These are phyloP conservation scores for Plasmodium reichenowi DNA, from an alignment of 169 alveolate genomes.

Conservation along the genomic window DNA sequence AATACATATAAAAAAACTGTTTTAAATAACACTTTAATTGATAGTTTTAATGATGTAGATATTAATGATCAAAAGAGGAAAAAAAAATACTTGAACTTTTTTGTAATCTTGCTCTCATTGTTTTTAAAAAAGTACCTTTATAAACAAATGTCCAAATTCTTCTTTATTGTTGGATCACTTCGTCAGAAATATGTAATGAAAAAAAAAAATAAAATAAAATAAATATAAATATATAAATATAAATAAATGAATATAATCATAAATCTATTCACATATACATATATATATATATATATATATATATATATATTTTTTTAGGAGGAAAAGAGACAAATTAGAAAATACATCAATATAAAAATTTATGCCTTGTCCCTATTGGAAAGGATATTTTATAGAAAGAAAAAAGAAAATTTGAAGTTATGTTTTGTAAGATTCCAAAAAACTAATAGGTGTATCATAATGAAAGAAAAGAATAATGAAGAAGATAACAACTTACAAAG, in stretches of 20 bases:
- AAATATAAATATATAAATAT: background rate
- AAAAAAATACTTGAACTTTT: constrained; percentile 56
- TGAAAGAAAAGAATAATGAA: background rate
- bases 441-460: background rate
- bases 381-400: background rate
- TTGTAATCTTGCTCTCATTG: constrained; percentile 31
- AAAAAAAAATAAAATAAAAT: background rate
- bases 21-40: constrained; percentile 48
- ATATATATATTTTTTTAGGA: constrained; percentile 5
- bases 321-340: constrained; percentile 36
- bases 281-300: background rate
- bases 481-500: background rate
- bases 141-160: constrained; percentile 14
- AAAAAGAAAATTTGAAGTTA: background rate
- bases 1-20: constrained; percentile 11
- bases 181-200: constrained; percentile 24
- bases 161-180: constrained; percentile 35
- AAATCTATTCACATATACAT: background rate
- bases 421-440: background rate
- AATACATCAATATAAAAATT: constrained; percentile 37
- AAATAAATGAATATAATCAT: background rate
- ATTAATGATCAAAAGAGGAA: constrained; percentile 47
- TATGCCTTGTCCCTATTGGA: constrained; percentile 35
- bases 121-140: constrained; percentile 40
- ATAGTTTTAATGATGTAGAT: constrained; percentile 54